Conservation (phyloP, 2,329 filamentous ascomycete species). For the Sporothrix schenckii region DNA sequence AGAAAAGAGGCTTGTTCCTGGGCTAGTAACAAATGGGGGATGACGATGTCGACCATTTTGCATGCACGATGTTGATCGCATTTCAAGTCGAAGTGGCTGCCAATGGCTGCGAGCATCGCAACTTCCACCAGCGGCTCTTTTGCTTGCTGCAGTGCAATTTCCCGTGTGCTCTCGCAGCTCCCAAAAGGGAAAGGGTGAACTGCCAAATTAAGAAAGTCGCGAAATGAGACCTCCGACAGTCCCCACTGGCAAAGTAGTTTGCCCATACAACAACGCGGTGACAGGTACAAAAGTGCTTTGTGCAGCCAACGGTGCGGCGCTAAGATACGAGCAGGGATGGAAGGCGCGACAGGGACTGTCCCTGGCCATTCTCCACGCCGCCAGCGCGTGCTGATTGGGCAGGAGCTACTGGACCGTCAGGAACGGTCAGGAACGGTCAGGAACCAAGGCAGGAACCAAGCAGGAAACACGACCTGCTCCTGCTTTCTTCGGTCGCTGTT, state of each 20-base stretch:
- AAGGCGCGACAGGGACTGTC: slow-evolving; percentile 17
- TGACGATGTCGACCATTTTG: neutral
- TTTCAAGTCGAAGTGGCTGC: neutral
- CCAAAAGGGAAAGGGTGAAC: slow-evolving; percentile 23
- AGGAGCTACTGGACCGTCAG: neutral
- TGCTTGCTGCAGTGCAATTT: slow-evolving; percentile 15
- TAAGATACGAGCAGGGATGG: neutral
- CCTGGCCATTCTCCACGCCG: slow-evolving; percentile 18
- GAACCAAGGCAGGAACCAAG: neutral
- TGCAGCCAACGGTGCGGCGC: neutral
- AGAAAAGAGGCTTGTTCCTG: neutral
- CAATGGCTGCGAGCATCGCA: slow-evolving; percentile 18
- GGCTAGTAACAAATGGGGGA: neutral
- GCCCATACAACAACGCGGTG: neutral
- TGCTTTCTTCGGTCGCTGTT: slow-evolving; percentile 1
- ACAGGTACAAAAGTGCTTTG: neutral
- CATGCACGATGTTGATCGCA: slow-evolving; percentile 24
- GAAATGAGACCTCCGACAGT: neutral
- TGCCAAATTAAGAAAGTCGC: slow-evolving; percentile 25
- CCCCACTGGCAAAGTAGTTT: neutral
- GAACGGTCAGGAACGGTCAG: neutral
- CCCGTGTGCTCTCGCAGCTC: slow-evolving; percentile 23
- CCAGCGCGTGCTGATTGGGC: slow-evolving; percentile 26
- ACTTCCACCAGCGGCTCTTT: neutral
- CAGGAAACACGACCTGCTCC: slow-evolving; percentile 14